Base-by-base conservation (phyloP, 2,329 filamentous ascomycete species). In the Stagonosporopsis rhizophila region DNA sequence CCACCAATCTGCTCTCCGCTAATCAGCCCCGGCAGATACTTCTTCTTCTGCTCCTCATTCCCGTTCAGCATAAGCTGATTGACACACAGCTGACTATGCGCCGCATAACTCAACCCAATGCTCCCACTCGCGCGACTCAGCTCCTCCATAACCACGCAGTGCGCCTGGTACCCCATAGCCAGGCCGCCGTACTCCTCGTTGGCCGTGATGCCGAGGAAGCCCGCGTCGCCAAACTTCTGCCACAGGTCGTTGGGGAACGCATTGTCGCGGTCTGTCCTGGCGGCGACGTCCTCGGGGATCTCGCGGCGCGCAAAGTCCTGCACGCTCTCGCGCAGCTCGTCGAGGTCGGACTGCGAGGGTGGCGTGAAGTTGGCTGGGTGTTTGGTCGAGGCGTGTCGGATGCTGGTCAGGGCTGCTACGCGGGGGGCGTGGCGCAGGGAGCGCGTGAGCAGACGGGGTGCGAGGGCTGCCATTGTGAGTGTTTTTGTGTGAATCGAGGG, bases 61-160 rank as follows among this genome's bases (percentile, higher is more conserved):
- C 91, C 95, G 74, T 99, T 96, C 67, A 99, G 83, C 79, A 93
- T 92, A 44, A 99, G 81, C 79, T 99, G 95, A 77, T 99, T 99
- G 57, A 98, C 89, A 79, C 95, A 98, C 47, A 99, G 84, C 77
- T 99, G 95, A 27, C 90, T 95, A 78, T 99, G 95, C 7, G 95
- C 95, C 2, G 94, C 94, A 75, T 98, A 99, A 66, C 91, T 96
- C 42, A 99, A 84, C 0, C 87, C 94, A 68, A 96, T 92, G 60
- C 87, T 90, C 14, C 79, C 93, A 48, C 89, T 94, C 2, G 94
- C 94, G 56, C 94, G 85, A 53, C 90, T 95, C 38, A 99, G 82
- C 81, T 98, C 95, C 78, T 99, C 95, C 87, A 98, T 90, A 41
- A 97, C 92, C 6, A 96, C 82, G 73, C 92, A 96, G 79, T 99